A percentile compares a stretch with the other conserved stretches of the same genome.
phyloP scores from a whole-genome alignment of 495 filamentous ascomycete genomes.

The Penicillium arizonense region DNA sequence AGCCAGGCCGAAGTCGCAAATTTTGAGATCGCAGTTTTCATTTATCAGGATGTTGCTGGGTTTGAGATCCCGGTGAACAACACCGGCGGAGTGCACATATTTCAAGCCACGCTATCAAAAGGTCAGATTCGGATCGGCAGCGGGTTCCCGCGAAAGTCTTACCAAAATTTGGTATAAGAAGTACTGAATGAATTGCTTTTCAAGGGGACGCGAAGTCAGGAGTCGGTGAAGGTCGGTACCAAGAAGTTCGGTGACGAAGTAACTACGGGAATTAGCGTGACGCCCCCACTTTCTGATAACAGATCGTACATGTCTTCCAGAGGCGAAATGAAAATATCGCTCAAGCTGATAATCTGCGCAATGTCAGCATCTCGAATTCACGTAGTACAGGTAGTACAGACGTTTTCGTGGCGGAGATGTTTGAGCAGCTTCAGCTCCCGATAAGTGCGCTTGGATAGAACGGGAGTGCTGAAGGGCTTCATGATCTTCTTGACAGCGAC shows the following conservation, averaged over 20 bases:
- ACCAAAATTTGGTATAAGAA: slow-evolving; percentile 99
- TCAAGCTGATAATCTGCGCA: slow-evolving; percentile 87
- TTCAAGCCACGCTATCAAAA: slow-evolving; percentile 81
- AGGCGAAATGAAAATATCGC: slow-evolving; percentile 99
- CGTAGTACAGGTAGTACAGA: slow-evolving; percentile 27
- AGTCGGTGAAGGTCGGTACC: slow-evolving; percentile 96
- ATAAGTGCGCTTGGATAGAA: slow-evolving; percentile 95
- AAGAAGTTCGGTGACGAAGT: slow-evolving; percentile 96
- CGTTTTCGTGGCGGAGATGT: slow-evolving; percentile 95
- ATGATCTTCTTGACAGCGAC: slow-evolving; percentile 99
- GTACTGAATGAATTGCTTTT: slow-evolving; percentile 99
- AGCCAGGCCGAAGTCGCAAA: slow-evolving; percentile 97
- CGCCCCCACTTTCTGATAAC: slow-evolving; percentile 6
- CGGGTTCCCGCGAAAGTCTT: slow-evolving; percentile 44
- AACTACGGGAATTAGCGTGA: slow-evolving; percentile 53
- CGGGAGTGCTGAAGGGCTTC: slow-evolving; percentile 99
- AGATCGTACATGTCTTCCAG: slow-evolving; percentile 89
- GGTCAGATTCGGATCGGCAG: slow-evolving; percentile 79
- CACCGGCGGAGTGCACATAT: slow-evolving; percentile 98
- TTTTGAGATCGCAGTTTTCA: slow-evolving; percentile 98
- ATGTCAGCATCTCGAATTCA: slow-evolving; percentile 17
- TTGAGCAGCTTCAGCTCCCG: slow-evolving; percentile 96
- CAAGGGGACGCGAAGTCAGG: slow-evolving; percentile 89
- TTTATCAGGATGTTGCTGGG: slow-evolving; percentile 99
- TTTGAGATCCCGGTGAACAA: slow-evolving; percentile 96